Percentiles rank a stretch among this genome's conserved stretches.
phyloP scores from a whole-genome alignment of 495 filamentous ascomycete genomes.

The Cercophora scortea region DNA sequence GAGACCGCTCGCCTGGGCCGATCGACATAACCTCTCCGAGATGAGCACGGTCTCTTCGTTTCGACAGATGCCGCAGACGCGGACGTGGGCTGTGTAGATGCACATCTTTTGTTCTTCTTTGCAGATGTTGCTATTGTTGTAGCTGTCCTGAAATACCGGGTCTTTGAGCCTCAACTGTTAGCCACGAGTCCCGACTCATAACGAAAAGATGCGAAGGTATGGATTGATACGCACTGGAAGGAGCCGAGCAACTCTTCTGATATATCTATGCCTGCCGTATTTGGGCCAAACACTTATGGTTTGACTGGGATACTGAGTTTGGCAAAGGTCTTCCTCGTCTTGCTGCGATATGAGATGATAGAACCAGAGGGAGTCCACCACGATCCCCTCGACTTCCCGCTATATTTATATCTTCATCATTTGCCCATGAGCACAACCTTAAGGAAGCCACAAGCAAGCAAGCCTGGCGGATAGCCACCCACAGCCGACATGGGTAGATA shows the following conservation, averaged over 20 bases:
- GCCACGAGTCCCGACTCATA: no score
- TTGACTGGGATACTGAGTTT: no score
- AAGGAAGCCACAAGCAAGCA: no score
- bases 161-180: not conserved
- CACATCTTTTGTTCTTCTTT: conserved; percentile 22
- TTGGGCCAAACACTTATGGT: not conserved
- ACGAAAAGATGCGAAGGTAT: not conserved
- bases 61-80: conserved; percentile 27
- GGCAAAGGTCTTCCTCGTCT: no score
- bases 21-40: conserved; percentile 30
- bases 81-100: conserved; percentile 33
- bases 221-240: not conserved
- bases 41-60: conserved; percentile 35
- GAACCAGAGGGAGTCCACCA: no score
- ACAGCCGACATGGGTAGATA: no score
- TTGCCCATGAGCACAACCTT: no score
- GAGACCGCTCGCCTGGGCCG: conserved; percentile 22
- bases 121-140: not conserved
- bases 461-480: no score
- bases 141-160: not conserved
- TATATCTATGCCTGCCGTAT: not conserved
- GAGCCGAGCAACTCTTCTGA: not conserved
- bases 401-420: no score
- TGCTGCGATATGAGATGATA: no score
- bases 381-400: no score